phyloP scores from a whole-genome alignment of 805 yeast species.

The Suhomyces kilbournensis region DNA sequence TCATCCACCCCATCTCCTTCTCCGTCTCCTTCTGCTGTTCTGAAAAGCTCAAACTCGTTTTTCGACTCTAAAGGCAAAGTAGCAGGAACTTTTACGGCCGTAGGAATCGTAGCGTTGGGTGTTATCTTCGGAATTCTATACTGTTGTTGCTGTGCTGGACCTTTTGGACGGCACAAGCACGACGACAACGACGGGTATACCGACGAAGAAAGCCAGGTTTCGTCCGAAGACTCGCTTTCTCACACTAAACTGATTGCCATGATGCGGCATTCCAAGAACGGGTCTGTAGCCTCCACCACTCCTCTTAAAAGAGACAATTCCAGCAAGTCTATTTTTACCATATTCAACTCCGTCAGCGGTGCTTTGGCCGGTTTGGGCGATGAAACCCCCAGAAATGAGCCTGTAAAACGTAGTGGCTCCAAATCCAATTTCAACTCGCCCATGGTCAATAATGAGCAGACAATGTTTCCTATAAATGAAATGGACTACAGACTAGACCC shows the following conservation, averaged over 20 bases:
- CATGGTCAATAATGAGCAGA: slow-evolving; percentile 3
- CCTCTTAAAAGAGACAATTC: slow-evolving; percentile 33
- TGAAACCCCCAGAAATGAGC: slow-evolving; percentile 5
- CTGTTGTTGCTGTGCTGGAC: slow-evolving; percentile 37
- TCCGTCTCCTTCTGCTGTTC: slow-evolving; percentile 5
- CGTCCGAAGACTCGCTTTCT: slow-evolving; percentile 29
- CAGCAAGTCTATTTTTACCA: slow-evolving; percentile 30
- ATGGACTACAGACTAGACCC: slow-evolving; percentile 62
- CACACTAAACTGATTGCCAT: slow-evolving; percentile 8
- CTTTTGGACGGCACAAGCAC: slow-evolving; percentile 14
- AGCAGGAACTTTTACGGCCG: slow-evolving; percentile 81
- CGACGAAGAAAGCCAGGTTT: slow-evolving; percentile 39
- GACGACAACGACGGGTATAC: slow-evolving; percentile 24
- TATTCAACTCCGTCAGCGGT: slow-evolving; percentile 13
- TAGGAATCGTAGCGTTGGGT: slow-evolving; percentile 59
- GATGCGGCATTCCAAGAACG: slow-evolving; percentile 7
- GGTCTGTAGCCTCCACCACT: slow-evolving; percentile 6
- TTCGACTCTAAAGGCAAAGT: slow-evolving; percentile 73
- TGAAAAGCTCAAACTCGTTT: slow-evolving; percentile 36
- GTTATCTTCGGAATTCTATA: slow-evolving; percentile 42
- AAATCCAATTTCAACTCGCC: slow-evolving; percentile 7
- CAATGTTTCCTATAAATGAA: slow-evolving; percentile 19
- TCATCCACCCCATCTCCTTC: slow-evolving; percentile 3
- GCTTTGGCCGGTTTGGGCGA: slow-evolving; percentile 4
- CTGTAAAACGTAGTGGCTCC: slow-evolving; percentile 9